phyloP scores from a whole-genome alignment of 805 yeast species.

The Blastobotrys americana region DNA sequence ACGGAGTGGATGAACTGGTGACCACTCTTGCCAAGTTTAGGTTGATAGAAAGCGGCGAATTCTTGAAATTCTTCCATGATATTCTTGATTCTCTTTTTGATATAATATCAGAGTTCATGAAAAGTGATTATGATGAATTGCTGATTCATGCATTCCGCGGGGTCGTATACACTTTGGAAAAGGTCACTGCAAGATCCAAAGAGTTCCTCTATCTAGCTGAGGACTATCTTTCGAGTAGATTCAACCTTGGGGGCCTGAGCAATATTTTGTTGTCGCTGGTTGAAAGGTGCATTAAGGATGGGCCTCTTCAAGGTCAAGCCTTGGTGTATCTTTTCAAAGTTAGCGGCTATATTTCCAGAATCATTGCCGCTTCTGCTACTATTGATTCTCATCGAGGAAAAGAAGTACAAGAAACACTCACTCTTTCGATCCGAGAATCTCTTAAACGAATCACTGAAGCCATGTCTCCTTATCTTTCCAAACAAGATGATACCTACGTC shows the following conservation, averaged over 20 bases:
- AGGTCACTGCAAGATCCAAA: constrained; percentile 17
- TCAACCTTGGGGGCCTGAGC: constrained; percentile 45
- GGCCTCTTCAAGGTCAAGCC: constrained; percentile 6
- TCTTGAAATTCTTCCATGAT: constrained; percentile 39
- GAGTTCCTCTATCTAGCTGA: constrained; percentile 17
- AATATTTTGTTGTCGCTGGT: constrained; percentile 21
- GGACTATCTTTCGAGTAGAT: constrained; percentile 21
- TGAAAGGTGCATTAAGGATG: constrained; percentile 8
- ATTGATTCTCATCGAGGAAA: constrained; percentile 17
- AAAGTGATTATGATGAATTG: constrained; percentile 10
- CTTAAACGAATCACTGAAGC: constrained; percentile 15
- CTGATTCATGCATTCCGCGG: constrained; percentile 19
- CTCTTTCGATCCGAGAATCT: constrained; percentile 9
- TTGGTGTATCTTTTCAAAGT: constrained; percentile 15
- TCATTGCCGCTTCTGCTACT: constrained; percentile 16
- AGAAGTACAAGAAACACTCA: constrained; percentile 10
- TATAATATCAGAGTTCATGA: constrained; percentile 33
- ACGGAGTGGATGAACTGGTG: constrained; percentile 39
- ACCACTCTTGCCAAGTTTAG: constrained; percentile 44
- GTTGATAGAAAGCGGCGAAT: constrained; percentile 45
- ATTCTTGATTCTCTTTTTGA: constrained; percentile 27
- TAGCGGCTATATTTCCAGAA: constrained; percentile 12
- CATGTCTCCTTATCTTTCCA: constrained; percentile 8
- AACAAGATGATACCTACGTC: constrained; percentile 8
- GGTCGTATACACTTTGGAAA: constrained; percentile 21